phyloP scores from a whole-genome alignment of 345 rosid genomes.

The Draba incana region DNA sequence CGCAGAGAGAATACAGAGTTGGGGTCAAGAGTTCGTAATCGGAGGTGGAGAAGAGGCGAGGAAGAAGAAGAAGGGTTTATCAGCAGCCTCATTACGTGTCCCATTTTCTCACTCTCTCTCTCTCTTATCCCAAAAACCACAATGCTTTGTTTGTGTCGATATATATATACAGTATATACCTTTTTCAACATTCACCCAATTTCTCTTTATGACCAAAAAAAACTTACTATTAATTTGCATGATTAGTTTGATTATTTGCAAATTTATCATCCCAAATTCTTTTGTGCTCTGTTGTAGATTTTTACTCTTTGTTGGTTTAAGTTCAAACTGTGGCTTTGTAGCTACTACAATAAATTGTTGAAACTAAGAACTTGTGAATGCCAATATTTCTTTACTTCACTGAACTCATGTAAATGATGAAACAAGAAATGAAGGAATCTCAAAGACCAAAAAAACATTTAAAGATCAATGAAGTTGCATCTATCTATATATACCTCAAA shows the following conservation, averaged over 20 bases:
- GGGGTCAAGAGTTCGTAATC: conserved; percentile 25
- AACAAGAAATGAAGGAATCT: conserved; percentile 27
- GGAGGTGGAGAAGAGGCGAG: conserved; percentile 40
- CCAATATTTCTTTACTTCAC: conserved; percentile 18
- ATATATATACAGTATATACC: no score
- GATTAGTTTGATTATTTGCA: no score
- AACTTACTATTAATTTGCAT: no score
- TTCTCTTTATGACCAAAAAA: no score
- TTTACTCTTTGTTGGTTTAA: no score
- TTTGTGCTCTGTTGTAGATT: no score
- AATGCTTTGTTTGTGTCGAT: no score
- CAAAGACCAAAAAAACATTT: conserved; percentile 17
- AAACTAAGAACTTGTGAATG: not conserved
- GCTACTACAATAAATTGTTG: no score
- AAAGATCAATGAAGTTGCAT: conserved; percentile 29
- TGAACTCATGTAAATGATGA: not conserved
- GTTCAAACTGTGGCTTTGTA: no score
- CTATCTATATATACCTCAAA: conserved; percentile 40
- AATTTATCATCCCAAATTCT: no score
- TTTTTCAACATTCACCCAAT: no score
- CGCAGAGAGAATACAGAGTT: conserved; percentile 51
- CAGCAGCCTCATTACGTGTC: conserved; percentile 45
- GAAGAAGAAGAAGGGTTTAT: conserved; percentile 45
- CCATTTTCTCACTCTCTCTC: conserved; percentile 44
- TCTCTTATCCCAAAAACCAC: not conserved